Conservation (phyloP, 768 basidiomycete species). For the Tephrocybe sp. region DNA sequence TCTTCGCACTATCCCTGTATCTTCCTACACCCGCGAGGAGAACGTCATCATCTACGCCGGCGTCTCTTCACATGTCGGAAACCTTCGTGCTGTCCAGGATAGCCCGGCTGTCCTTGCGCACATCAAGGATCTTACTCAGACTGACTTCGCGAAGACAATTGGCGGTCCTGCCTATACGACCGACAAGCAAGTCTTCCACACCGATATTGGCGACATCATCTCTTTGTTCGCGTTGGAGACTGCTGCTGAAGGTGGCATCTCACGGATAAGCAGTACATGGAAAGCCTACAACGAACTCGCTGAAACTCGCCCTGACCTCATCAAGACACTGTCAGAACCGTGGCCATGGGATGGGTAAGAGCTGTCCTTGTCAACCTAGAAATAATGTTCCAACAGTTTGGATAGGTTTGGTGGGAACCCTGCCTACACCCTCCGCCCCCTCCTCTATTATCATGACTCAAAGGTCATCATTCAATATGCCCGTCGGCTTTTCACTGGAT, state of each 20-base stretch:
- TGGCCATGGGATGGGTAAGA: conserved; percentile 41
- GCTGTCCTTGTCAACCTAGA: background rate
- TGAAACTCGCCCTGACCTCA: conserved; percentile 41
- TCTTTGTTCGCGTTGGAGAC: conserved; percentile 40
- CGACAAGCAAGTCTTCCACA: conserved; percentile 49
- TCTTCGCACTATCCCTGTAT: conserved; percentile 20
- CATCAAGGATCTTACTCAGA: conserved; percentile 23
- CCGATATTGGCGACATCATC: conserved; percentile 45
- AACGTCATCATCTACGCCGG: conserved; percentile 21
- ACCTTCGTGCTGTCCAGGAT: conserved; percentile 19
- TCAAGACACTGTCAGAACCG: conserved; percentile 38
- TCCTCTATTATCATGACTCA: conserved; percentile 37
- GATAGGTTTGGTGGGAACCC: conserved; percentile 34
- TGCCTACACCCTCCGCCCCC: conserved; percentile 33
- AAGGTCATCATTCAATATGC: conserved; percentile 46
- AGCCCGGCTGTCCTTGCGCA: conserved; percentile 19
- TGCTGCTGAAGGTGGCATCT: conserved; percentile 42
- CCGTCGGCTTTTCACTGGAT: conserved; percentile 43
- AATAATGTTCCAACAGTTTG: background rate
- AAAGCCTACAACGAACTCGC: conserved; percentile 48
- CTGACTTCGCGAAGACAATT: conserved; percentile 16
- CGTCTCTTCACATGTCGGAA: conserved; percentile 22
- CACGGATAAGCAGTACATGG: conserved; percentile 42
- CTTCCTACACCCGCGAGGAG: conserved; percentile 17
- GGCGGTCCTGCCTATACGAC: conserved; percentile 27